phyloP scores from a whole-genome alignment of 1,284 basidiomycete species.

The Malassezia yamatoensis region DNA sequence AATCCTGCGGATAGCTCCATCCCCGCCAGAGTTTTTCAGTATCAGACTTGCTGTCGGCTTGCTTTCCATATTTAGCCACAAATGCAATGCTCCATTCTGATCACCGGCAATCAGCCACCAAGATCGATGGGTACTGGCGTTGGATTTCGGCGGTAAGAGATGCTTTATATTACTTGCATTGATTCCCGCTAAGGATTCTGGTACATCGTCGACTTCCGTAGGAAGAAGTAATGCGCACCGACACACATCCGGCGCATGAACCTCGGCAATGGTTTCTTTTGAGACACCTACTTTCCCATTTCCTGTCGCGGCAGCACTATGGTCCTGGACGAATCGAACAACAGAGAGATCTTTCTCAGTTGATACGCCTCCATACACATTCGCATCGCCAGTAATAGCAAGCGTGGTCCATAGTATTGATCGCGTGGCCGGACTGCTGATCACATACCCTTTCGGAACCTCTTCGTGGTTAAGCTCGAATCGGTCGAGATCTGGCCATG shows the following conservation, averaged over 20 bases:
- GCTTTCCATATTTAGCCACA: not conserved
- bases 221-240: constrained; percentile 10
- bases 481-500: not conserved
- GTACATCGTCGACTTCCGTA: not conserved
- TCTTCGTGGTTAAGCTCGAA: not conserved
- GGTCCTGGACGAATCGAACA: not conserved
- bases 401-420: not conserved
- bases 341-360: not conserved
- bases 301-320: not conserved
- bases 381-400: not conserved
- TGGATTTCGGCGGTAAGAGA: not conserved
- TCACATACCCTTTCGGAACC: not conserved
- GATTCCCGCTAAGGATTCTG: not conserved
- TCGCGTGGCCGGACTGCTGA: not conserved
- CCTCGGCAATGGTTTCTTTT: not conserved
- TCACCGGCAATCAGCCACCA: constrained; percentile 8
- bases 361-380: not conserved
- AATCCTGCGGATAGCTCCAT: constrained; percentile 5
- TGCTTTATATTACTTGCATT: not conserved
- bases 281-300: not conserved
- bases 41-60: not conserved
- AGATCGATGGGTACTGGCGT: not conserved
- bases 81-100: constrained; percentile 5
- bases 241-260: not conserved
- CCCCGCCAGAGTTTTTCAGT: not conserved